Conservation (phyloP, 805 yeast species). For the Metschnikowia dekortorum region DNA sequence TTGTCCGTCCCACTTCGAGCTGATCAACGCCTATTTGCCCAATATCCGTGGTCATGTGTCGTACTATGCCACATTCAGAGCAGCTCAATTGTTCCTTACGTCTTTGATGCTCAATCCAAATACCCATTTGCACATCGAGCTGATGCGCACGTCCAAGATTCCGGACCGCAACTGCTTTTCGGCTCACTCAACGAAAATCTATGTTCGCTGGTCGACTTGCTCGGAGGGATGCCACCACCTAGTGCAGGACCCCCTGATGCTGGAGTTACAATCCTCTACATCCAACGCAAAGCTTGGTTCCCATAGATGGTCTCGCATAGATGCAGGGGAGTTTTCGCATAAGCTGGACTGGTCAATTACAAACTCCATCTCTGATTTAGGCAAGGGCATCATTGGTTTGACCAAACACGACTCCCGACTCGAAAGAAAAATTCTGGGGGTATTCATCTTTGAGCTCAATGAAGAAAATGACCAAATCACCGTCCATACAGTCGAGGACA, state of each 20-base stretch:
- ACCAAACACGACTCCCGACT: conserved; percentile 20
- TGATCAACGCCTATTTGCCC: conserved; percentile 48
- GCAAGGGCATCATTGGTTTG: conserved; percentile 32
- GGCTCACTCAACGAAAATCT: conserved; percentile 44
- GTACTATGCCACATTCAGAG: conserved; percentile 53
- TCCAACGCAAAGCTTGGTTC: conserved; percentile 38
- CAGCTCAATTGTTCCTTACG: conserved; percentile 50
- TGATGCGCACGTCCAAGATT: conserved; percentile 30
- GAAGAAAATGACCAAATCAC: conserved; percentile 48
- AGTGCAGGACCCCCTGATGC: background rate
- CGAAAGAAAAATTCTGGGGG: conserved; percentile 47
- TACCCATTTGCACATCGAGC: conserved; percentile 49
- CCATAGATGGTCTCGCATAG: conserved; percentile 38
- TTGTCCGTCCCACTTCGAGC: conserved; percentile 48
- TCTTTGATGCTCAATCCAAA: conserved; percentile 53
- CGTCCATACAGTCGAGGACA: conserved; percentile 65
- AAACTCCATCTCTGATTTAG: conserved; percentile 24
- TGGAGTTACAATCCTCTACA: conserved; percentile 20
- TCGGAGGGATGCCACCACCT: conserved; percentile 49
- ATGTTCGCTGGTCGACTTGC: conserved; percentile 57
- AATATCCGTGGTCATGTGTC: conserved; percentile 50
- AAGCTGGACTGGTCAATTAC: conserved; percentile 18
- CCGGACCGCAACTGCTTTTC: conserved; percentile 29
- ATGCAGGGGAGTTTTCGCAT: conserved; percentile 19
- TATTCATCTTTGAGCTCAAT: conserved; percentile 63